Base-by-base conservation (phyloP, 805 yeast genomes). In the Hanseniaspora guilliermondii region DNA sequence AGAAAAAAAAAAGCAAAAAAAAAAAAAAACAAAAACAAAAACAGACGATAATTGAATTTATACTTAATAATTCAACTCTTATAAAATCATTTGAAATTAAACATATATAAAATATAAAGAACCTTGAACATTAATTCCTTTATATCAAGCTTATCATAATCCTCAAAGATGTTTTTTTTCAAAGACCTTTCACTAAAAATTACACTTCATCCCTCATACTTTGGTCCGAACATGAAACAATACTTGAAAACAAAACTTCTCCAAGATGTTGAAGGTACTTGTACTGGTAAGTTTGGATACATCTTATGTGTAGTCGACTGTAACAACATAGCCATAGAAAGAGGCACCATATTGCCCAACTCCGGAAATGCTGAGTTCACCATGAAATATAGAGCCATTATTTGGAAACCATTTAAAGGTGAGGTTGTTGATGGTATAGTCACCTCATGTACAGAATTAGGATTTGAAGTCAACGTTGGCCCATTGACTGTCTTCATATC, bases 281-380 rank as follows among this genome's bases (percentile, higher is more conserved):
- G 97, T 71, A 89, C 97, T 0, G 98, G 98, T 62, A 96, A 93
- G 69, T 93, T 93, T 73, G 98, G 98, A 14, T 93, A 93, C 68
- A 93, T 93, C 60, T 83, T 93, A 56, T 91, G 97, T 70, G 98
- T 93, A 44, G 75, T 93, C 65, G 97, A 93, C 65, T 87, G 94
- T 60, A 87, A 87, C 84, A 79, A 83, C 60, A 87, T 93, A 56
- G 97, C 93, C 65, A 94, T 93, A 36, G 98, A 96, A 47, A 83
- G 87, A 61, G 98, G 98, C 19, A 75, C 85, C 61, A 86, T 93
- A 59, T 77, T 93, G 44, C 95, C 97, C 2, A 83, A 89, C 24
- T 81, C 83, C 56, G 98, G 98, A 2, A 82, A 88, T 63, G 97
- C 98, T 0, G 97, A 88, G 69, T 93, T 93, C 64, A 95, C 87